Conservation (phyloP, 306 rosid genomes). For the Ceratonia siliqua region DNA sequence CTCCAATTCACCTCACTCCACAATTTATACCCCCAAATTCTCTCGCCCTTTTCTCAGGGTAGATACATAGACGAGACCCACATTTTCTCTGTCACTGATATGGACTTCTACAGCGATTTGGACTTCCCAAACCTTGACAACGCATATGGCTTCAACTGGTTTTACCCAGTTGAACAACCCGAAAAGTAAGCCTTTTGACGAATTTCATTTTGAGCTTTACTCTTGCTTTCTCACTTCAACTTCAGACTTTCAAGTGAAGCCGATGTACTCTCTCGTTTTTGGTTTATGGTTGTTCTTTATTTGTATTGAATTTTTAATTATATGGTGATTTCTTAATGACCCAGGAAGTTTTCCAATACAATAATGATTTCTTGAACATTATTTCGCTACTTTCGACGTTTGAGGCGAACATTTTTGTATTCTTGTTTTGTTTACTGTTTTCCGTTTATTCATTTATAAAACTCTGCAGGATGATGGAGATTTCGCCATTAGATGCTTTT, state of each 20-base stretch:
- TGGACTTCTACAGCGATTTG: constrained; percentile 39
- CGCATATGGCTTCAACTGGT: constrained; percentile 36
- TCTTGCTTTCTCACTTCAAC: neutral
- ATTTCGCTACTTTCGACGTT: constrained; percentile 5
- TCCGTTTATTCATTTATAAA: too few species aligned
- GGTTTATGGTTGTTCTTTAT: neutral
- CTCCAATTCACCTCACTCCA: constrained; percentile 20
- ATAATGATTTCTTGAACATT: constrained; percentile 4
- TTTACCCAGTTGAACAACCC: constrained; percentile 10
- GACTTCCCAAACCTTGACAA: constrained; percentile 38
- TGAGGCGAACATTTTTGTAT: neutral
- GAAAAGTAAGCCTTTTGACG: constrained; percentile 36
- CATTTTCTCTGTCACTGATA: neutral
- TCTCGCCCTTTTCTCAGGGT: neutral
- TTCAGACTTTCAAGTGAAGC: neutral
- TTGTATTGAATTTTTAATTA: neutral
- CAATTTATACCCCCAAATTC: neutral
- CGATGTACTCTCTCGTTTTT: neutral
- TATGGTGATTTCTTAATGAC: neutral
- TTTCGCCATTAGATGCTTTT: constrained; percentile 40
- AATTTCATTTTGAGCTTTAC: neutral
- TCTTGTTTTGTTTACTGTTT: neutral
- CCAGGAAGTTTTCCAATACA: neutral
- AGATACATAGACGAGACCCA: too few species aligned
- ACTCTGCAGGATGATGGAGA: constrained; percentile 41